Evolutionary conservation across 2,329 filamentous ascomycete genomes (phyloP).

Genomic region (Lecanicillium sp.): DNA sequence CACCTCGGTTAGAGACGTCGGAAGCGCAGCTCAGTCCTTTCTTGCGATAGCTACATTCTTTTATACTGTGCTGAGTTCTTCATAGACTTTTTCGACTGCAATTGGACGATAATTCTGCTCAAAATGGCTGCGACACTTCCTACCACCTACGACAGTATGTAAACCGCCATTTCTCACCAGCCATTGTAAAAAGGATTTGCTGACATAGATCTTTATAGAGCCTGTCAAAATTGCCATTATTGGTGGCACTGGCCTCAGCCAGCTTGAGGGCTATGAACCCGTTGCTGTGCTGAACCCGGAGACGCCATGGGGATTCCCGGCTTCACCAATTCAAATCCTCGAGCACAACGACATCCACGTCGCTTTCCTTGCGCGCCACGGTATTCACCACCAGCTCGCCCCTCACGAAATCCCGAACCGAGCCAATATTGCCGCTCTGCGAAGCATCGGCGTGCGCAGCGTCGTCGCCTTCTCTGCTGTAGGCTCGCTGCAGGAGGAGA

Average conservation of each 20-base stretch:
- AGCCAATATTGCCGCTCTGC: slow-evolving; percentile 96
- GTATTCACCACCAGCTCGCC: slow-evolving; percentile 76
- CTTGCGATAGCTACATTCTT: too few species aligned
- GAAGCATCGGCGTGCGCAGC: slow-evolving; percentile 78
- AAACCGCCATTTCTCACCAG: background rate
- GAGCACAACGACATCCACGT: slow-evolving; percentile 75
- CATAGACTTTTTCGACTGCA: too few species aligned
- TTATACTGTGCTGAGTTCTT: too few species aligned
- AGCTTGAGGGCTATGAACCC: slow-evolving; percentile 78
- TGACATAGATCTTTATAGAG: slow-evolving; percentile 29
- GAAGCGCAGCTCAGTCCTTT: too few species aligned
- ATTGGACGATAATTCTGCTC: slow-evolving; percentile 2
- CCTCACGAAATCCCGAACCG: slow-evolving; percentile 92
- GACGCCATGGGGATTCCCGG: slow-evolving; percentile 84
- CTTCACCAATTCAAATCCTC: slow-evolving; percentile 72
- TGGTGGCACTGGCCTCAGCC: slow-evolving; percentile 84
- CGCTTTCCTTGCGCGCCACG: slow-evolving; percentile 92
- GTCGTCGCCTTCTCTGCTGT: slow-evolving; percentile 95
- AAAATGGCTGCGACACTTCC: slow-evolving; percentile 44
- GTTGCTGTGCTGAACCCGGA: slow-evolving; percentile 67
- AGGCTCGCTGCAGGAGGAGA: slow-evolving; percentile 82
- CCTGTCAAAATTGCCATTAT: slow-evolving; percentile 81
- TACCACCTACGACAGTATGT: slow-evolving; percentile 49
- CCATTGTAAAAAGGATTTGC: background rate
- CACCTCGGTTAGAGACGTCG: too few species aligned